Base-by-base conservation (phyloP, 2,329 filamentous ascomycete genomes). In the Calonectria pauciramosa region DNA sequence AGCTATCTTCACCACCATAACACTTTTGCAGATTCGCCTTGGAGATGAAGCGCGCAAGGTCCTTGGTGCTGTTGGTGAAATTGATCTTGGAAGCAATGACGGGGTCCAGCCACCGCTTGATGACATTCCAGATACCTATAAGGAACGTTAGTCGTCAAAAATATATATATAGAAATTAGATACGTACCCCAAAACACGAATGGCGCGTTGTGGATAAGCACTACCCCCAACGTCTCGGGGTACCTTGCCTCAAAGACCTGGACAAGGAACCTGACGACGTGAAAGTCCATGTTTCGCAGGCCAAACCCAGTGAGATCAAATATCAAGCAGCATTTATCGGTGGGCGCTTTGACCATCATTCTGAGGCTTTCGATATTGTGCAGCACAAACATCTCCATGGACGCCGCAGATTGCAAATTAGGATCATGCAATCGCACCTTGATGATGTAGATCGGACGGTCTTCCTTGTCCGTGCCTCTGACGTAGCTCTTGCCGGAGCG, bases 201-300 rank as follows among this genome's bases (percentile, higher is more conserved):
- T 4, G 94, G 94, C 0, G 93, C 90, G 82, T 95, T 94, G 86
- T 95, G 94, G 59, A 95, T 92, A 52, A 95, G 90, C 5, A 95
- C 92, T 1, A 90, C 86, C 47, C 93, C 93, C 2, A 95, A 87
- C 0, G 91, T 94, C 82, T 95, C 94, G 2, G 94, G 94, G 80
- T 95, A 95, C 81, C 95, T 94, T 64, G 94, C 93, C 85, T 95
- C 94, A 79, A 95, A 94, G 81, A 93, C 93, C 79, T 94, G 94
- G 84, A 95, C 94, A 87, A 95, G 93, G 86, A 95, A 95, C 79
- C 94, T 95, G 67, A 95, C 92, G 0, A 93, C 93, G 0, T 91
- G 89, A 82, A 95, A 95, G 83, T 95, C 94, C 89, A 95, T 95
- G 84, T 95, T 95, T 14, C 91, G 89, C 82, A 95, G 87, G 18